phyloP scores from a whole-genome alignment of 2,329 filamentous ascomycete species.

The Trichoderma hamatum region DNA sequence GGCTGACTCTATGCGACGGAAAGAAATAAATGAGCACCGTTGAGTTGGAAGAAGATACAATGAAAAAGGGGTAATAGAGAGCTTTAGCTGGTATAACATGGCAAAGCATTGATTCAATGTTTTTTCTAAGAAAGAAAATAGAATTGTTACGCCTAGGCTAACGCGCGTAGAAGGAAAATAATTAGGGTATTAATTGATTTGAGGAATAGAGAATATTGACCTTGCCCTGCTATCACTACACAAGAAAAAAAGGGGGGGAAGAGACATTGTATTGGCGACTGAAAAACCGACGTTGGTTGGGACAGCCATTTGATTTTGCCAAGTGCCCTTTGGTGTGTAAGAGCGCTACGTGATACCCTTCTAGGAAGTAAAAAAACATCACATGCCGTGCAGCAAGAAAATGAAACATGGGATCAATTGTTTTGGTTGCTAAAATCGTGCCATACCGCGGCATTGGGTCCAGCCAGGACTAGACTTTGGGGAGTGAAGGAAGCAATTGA shows the following conservation, averaged over 20 bases:
- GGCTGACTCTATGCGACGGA: background rate
- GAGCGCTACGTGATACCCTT: conserved; percentile 3
- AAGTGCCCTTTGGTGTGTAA: background rate
- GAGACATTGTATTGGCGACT: background rate
- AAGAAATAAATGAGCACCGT: background rate
- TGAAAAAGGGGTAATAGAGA: background rate
- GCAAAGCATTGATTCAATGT: background rate
- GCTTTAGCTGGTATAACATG: background rate
- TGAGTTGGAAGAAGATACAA: background rate
- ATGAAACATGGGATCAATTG: background rate
- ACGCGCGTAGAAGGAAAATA: conserved; percentile 1
- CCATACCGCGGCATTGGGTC: conserved; percentile 12
- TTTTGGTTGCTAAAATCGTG: background rate
- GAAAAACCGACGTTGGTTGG: background rate
- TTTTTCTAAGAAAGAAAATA: background rate
- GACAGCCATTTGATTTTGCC: background rate
- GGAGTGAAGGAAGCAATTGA: conserved; percentile 12
- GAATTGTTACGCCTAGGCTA: conserved; percentile 3
- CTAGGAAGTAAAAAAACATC: conserved; percentile 22
- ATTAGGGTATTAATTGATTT: background rate
- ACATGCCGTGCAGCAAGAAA: conserved; percentile 8
- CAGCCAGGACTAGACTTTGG: conserved; percentile 12
- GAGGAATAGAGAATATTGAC: background rate
- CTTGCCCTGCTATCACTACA: background rate
- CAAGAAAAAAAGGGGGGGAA: background rate